Evolutionary conservation across 2,329 filamentous ascomycete genomes (phyloP), one percentile per base, ranked within the genome.

Genomic region (Aspergillus intermedius): DNA sequence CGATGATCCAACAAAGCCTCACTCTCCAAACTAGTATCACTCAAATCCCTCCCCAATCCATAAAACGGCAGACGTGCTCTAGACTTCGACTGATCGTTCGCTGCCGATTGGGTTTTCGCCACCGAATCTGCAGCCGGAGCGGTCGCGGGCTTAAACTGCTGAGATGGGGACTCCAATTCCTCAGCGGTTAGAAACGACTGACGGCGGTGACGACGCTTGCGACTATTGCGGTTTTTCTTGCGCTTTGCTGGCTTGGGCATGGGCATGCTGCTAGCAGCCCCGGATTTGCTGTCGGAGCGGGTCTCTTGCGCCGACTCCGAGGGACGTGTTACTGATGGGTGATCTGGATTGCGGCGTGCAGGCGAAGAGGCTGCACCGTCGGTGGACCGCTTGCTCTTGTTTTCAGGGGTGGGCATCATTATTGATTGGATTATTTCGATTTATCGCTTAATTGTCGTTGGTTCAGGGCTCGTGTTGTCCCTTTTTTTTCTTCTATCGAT

Each of bases 21-120:
- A 66, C 90, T 96, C 57, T 96, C 91, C 54, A 97, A 74, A 67
- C 91, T 97, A 1, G 87, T 90, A 59, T 79, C 84, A 71, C 91
- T 97, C 54, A 84, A 64, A 63, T 87, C 88, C 41, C 73, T 69
- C 6, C 74, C 62, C 45, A 80, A 61, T 37, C 76, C 73, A 62
- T 83, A 83, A 62, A 82, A 80, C 50, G 74, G 73, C 46, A 68
- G 67, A 53, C 52, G 48, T n/a, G 58, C 58, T 45, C 54, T 61
- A 17, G 61, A 48, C 30, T 51, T 58, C 37, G 57, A 48, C 49
- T 57, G 55, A 45, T 65, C 58, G 23, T 48, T 57, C 15, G 62
- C 58, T 59, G 60, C 63, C 41, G 50, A 8, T 19, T 21, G 50
- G 45, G 67, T 61, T n/a, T 61, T 55, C 32, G 59, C 50, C 50